Evolutionary conservation across 805 yeast species (phyloP).

Genomic region (Wickerhamiella nectarea): DNA sequence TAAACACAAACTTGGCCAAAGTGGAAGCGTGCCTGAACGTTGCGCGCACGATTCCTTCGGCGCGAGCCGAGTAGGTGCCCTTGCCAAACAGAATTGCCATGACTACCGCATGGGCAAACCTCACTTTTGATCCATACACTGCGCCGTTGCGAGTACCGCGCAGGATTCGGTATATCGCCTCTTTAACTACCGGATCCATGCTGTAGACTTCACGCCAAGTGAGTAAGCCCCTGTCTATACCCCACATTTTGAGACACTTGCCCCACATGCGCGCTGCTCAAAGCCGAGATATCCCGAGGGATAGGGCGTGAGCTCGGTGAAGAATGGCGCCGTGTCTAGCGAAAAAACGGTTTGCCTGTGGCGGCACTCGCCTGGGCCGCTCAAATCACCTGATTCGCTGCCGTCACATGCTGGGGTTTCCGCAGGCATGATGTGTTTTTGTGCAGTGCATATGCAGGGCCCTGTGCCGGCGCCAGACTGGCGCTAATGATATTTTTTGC

Average conservation of each 20-base stretch:
- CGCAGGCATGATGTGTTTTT: no score
- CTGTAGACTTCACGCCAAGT: neutral
- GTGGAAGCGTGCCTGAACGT: conserved; percentile 43
- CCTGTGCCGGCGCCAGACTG: no score
- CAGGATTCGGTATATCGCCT: conserved; percentile 9
- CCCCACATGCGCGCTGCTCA: no score
- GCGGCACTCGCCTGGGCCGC: no score
- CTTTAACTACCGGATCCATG: conserved; percentile 10
- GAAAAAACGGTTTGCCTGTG: no score
- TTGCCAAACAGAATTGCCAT: conserved; percentile 43
- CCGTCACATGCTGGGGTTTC: no score
- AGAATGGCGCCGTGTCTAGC: no score
- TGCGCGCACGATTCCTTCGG: conserved; percentile 36
- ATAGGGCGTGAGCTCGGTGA: no score
- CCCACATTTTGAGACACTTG: neutral
- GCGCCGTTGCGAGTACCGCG: conserved; percentile 36
- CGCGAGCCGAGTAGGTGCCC: conserved; percentile 32
- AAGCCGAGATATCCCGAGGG: no score
- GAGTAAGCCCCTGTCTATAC: neutral
- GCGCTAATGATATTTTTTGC: no score
- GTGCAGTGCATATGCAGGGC: no score
- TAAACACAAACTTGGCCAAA: conserved; percentile 41
- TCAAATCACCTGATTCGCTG: no score
- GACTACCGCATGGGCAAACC: conserved; percentile 53
- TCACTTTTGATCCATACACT: conserved; percentile 47